Percentiles rank a stretch among this genome's conserved stretches.
phyloP scores from a whole-genome alignment of 768 basidiomycete species.

The Russula lepida region DNA sequence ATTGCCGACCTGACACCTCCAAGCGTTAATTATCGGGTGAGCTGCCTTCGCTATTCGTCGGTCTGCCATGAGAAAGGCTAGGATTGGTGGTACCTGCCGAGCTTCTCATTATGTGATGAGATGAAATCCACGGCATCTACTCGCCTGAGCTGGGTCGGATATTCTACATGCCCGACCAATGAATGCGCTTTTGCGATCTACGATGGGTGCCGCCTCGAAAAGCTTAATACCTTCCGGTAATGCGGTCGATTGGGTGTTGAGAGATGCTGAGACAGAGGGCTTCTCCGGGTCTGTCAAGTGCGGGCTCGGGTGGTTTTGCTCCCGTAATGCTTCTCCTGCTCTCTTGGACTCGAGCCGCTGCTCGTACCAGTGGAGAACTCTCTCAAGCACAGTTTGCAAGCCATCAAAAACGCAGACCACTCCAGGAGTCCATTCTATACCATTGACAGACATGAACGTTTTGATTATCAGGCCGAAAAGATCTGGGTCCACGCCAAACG shows the following conservation, averaged over 20 bases:
- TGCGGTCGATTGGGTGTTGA: not conserved
- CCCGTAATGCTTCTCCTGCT: slow-evolving; percentile 47
- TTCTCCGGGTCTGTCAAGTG: not conserved
- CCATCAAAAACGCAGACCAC: slow-evolving; percentile 84
- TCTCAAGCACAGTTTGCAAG: slow-evolving; percentile 63
- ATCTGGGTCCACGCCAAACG: slow-evolving; percentile 62
- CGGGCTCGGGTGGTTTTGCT: slow-evolving; percentile 31
- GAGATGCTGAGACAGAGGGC: not conserved
- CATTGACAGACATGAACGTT: slow-evolving; percentile 70
- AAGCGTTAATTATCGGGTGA: slow-evolving; percentile 31
- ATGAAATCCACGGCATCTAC: too few relatives aligned
- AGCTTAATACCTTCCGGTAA: slow-evolving; percentile 62
- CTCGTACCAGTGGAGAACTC: slow-evolving; percentile 61
- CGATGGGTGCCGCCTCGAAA: slow-evolving; percentile 66
- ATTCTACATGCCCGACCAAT: slow-evolving; percentile 80
- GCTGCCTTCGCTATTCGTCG: slow-evolving; percentile 29
- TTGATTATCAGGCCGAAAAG: slow-evolving; percentile 73
- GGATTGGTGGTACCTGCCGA: slow-evolving; percentile 22
- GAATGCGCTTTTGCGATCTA: slow-evolving; percentile 80
- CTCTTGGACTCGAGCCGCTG: slow-evolving; percentile 51
- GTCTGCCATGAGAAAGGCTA: slow-evolving; percentile 29
- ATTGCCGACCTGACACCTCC: slow-evolving; percentile 26
- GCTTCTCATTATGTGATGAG: not conserved
- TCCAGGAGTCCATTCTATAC: slow-evolving; percentile 69
- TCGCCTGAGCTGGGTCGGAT: slow-evolving; percentile 66